Percentiles rank a stretch among this genome's conserved stretches.
These are phyloP conservation scores for Diplodia intermedia DNA, from an alignment of 2,329 filamentous ascomycete species.

Conservation along the genomic window DNA sequence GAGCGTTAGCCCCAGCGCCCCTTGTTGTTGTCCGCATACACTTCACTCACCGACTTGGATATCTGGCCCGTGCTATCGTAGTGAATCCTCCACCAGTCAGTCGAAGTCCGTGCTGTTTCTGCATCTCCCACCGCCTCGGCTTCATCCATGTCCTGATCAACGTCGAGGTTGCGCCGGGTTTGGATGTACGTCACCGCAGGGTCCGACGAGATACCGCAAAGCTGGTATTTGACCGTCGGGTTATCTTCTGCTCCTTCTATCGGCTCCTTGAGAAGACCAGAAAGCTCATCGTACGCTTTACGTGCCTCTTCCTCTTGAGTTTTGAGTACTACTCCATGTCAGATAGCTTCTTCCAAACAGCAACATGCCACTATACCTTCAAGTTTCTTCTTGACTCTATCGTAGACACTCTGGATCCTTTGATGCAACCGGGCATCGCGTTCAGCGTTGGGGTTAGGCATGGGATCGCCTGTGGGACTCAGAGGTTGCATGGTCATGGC, in stretches of 20 bases:
- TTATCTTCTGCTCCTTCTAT: background rate
- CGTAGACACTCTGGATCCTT: slow-evolving; percentile 42
- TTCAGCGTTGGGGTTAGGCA: slow-evolving; percentile 31
- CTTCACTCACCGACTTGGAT: slow-evolving; percentile 26
- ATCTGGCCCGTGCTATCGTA: slow-evolving; percentile 29
- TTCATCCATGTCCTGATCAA: background rate
- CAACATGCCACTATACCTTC: background rate
- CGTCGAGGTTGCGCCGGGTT: background rate
- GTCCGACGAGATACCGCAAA: slow-evolving; percentile 30
- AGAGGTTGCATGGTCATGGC: slow-evolving; percentile 40
- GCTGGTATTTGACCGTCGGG: slow-evolving; percentile 24
- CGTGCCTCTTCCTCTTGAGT: slow-evolving; percentile 12
- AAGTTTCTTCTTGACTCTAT: slow-evolving; percentile 43
- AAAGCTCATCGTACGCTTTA: slow-evolving; percentile 26
- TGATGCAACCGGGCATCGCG: slow-evolving; percentile 38
- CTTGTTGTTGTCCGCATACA: background rate
- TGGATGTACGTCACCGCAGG: slow-evolving; percentile 28
- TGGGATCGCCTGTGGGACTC: slow-evolving; percentile 24
- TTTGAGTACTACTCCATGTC: slow-evolving; percentile 8
- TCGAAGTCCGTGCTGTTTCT: slow-evolving; percentile 2
- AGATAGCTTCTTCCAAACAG: background rate
- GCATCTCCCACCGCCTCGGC: background rate
- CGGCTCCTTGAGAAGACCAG: slow-evolving; percentile 24
- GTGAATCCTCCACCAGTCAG: slow-evolving; percentile 32
- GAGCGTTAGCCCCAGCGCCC: background rate